phyloP scores from a whole-genome alignment of 2,329 filamentous ascomycete genomes.

The Apiospora rasikravindrae region DNA sequence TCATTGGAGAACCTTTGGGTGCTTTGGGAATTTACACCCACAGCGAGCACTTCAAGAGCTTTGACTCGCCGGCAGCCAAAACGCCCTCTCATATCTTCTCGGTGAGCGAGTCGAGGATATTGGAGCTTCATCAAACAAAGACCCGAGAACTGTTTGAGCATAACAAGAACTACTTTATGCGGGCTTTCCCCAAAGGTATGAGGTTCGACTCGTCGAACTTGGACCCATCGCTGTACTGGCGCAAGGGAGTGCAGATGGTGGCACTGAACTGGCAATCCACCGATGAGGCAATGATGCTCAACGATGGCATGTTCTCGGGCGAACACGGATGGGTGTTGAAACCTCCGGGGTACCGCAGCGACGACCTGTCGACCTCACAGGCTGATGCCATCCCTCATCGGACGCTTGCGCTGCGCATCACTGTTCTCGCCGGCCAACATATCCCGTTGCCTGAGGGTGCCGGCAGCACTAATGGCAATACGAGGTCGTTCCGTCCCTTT shows the following conservation, averaged over 20 bases:
- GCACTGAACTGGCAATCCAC: constrained; percentile 97
- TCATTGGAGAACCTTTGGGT: constrained; percentile 74
- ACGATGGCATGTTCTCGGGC: constrained; percentile 95
- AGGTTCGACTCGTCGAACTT: constrained; percentile 92
- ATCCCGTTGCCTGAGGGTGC: constrained; percentile 63
- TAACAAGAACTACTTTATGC: constrained; percentile 87
- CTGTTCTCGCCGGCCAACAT: constrained; percentile 77
- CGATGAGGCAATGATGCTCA: constrained; percentile 94
- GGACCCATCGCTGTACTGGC: constrained; percentile 90
- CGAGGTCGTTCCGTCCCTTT: constrained; percentile 69
- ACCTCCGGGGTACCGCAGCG: constrained; percentile 72
- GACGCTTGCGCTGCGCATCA: constrained; percentile 71
- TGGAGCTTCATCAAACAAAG: constrained; percentile 61
- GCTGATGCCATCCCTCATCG: constrained; percentile 53
- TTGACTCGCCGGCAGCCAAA: constrained; percentile 67
- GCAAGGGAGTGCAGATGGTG: constrained; percentile 94
- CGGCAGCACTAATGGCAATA: constrained; percentile 54
- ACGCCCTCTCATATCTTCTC: constrained; percentile 79
- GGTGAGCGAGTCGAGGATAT: constrained; percentile 81
- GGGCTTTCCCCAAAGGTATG: constrained; percentile 83
- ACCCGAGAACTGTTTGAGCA: constrained; percentile 81
- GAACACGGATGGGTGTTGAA: constrained; percentile 87
- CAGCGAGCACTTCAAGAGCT: constrained; percentile 78
- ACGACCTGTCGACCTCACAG: constrained; percentile 46
- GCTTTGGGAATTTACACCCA: constrained; percentile 84